These are phyloP conservation scores for Boletales sp. DNA, from an alignment of 768 basidiomycete species.

Conservation along the genomic window DNA sequence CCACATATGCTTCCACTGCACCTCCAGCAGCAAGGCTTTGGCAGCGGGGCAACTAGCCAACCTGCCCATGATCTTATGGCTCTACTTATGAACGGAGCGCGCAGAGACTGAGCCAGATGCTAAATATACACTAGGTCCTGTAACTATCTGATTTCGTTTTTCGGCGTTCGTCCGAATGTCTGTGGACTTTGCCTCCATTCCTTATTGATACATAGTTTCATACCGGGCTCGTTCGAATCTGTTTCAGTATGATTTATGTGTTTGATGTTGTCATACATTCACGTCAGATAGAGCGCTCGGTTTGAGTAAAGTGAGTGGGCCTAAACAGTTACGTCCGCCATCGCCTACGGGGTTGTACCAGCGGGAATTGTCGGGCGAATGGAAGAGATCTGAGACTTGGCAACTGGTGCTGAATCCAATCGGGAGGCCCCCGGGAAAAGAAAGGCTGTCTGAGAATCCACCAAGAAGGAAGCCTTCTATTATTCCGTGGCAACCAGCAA, in stretches of 20 bases:
- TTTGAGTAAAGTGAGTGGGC: slow-evolving; percentile 6
- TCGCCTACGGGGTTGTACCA: slow-evolving; percentile 7
- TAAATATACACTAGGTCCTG: slow-evolving; percentile 11
- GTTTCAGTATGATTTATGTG: slow-evolving; percentile 26
- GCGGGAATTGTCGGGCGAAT: slow-evolving; percentile 18
- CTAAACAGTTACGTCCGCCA: slow-evolving; percentile 12
- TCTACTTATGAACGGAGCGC: slow-evolving; percentile 70
- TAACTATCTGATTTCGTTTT: slow-evolving; percentile 14
- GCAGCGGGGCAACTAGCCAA: slow-evolving; percentile 46
- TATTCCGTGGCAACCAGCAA: slow-evolving; percentile 30
- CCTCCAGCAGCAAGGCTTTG: slow-evolving; percentile 55
- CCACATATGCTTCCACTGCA: slow-evolving; percentile 53
- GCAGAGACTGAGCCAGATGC: slow-evolving; percentile 52
- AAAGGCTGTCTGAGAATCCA: slow-evolving; percentile 12
- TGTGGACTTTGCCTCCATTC: slow-evolving; percentile 28
- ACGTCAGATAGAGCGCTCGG: not conserved
- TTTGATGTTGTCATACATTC: slow-evolving; percentile 6
- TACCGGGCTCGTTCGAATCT: slow-evolving; percentile 19
- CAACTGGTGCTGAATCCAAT: slow-evolving; percentile 7
- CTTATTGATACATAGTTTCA: slow-evolving; percentile 32
- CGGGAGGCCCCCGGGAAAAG: slow-evolving; percentile 6
- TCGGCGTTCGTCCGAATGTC: slow-evolving; percentile 6
- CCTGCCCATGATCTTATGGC: slow-evolving; percentile 78
- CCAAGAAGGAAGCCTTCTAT: slow-evolving; percentile 29
- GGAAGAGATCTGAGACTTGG: slow-evolving; percentile 7